These are phyloP conservation scores for Quercus glauca DNA, from an alignment of 306 rosid genomes.

Conservation along the genomic window DNA sequence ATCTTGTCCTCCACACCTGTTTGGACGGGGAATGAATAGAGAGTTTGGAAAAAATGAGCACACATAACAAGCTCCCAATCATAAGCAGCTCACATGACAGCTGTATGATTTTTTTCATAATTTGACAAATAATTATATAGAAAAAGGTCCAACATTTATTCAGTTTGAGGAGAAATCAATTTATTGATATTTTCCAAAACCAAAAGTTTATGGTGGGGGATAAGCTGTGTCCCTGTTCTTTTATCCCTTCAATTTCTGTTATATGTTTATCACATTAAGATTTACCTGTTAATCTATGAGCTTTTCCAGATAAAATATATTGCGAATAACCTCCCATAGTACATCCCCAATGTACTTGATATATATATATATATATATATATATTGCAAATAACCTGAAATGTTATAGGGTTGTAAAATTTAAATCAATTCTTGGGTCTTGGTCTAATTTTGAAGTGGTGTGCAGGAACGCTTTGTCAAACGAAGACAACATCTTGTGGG, in stretches of 20 bases:
- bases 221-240: neutral
- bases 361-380: no score
- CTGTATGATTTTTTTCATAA: neutral
- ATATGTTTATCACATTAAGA: neutral
- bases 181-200: no score
- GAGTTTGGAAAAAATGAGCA: no score
- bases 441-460: constrained; percentile 1
- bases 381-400: neutral
- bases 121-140: neutral
- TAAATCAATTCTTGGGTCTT: neutral
- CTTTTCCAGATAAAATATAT: no score
- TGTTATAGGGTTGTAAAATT: neutral
- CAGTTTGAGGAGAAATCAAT: neutral
- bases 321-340: neutral
- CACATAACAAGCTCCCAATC: no score
- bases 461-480: constrained; percentile 87
- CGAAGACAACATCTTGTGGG: constrained; percentile 87
- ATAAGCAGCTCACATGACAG: no score
- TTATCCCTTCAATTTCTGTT: neutral
- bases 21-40: no score
- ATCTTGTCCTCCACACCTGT: no score
- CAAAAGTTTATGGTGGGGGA: no score
- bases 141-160: neutral
- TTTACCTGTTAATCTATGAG: neutral
- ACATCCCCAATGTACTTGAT: no score